Conservation (phyloP, 257 asterid species). For the Eustoma russellianum region DNA sequence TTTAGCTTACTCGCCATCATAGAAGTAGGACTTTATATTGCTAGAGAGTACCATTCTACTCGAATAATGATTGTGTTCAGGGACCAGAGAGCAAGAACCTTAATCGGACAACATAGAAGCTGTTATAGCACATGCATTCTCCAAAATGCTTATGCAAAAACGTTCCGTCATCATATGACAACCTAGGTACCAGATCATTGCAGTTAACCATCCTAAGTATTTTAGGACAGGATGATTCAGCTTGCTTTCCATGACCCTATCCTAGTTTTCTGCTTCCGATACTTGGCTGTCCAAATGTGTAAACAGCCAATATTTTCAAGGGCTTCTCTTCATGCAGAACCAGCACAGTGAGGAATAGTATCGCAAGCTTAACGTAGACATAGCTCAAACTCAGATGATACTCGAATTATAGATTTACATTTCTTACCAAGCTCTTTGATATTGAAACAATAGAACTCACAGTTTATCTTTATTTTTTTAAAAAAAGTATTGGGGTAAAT, state of each 20-base stretch:
- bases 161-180: constrained; percentile 77
- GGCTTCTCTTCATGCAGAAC: constrained; percentile 58
- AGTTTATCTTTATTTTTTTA: too few relatives aligned
- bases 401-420: too few relatives aligned
- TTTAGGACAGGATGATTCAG: constrained; percentile 44
- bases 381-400: too few relatives aligned
- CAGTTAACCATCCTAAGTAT: constrained; percentile 76
- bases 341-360: constrained; percentile 66
- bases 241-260: constrained; percentile 49
- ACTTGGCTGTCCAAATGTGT: constrained; percentile 91
- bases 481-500: too few relatives aligned
- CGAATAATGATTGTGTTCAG: too few relatives aligned
- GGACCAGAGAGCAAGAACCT: constrained; percentile 8
- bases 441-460: too few relatives aligned
- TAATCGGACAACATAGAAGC: constrained; percentile 68
- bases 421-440: too few relatives aligned
- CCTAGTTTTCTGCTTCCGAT: constrained; percentile 60
- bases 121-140: constrained; percentile 58
- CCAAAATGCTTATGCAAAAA: constrained; percentile 93
- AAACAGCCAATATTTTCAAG: constrained; percentile 51
- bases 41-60: too few relatives aligned
- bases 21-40: too few relatives aligned
- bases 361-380: too few relatives aligned
- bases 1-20: too few relatives aligned
- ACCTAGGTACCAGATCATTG: constrained; percentile 87